Percentiles rank a stretch among this genome's conserved stretches.
These are phyloP conservation scores for Macrolepiota dolichaula DNA, from an alignment of 768 basidiomycete species.

Conservation along the genomic window DNA sequence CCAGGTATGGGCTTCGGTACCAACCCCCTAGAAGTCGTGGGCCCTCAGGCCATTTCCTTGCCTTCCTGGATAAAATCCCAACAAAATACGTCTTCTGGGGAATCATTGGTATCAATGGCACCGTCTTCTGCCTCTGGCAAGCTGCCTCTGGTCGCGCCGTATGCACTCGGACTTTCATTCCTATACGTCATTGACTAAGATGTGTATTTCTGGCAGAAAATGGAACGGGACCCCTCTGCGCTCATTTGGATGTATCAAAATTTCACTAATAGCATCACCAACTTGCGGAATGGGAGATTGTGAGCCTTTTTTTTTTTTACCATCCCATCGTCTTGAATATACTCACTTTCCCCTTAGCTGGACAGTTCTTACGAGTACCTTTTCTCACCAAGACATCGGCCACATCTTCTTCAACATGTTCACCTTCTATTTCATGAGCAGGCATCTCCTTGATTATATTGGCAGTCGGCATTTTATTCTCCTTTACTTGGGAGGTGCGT, in stretches of 20 bases:
- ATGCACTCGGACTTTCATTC: constrained; percentile 10
- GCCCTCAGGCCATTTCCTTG: constrained; percentile 19
- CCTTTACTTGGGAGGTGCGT: constrained; percentile 71
- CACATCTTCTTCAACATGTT: constrained; percentile 79
- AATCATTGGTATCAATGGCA: constrained; percentile 61
- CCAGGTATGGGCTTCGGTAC: constrained; percentile 17
- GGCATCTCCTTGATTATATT: constrained; percentile 55
- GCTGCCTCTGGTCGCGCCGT: constrained; percentile 33
- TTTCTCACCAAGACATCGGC: constrained; percentile 59
- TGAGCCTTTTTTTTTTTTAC: constrained; percentile 32
- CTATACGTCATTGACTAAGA: neutral
- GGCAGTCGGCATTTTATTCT: constrained; percentile 64
- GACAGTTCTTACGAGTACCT: constrained; percentile 67
- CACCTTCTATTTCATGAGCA: constrained; percentile 76
- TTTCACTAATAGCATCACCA: constrained; percentile 60
- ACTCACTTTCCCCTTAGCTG: constrained; percentile 44
- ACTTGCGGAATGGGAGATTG: constrained; percentile 64
- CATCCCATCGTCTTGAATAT: neutral
- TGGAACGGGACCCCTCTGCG: constrained; percentile 35
- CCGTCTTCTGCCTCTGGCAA: constrained; percentile 58
- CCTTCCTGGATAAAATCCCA: constrained; percentile 53
- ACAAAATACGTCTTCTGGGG: constrained; percentile 52
- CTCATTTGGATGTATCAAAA: constrained; percentile 54
- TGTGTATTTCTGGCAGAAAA: constrained; percentile 25
- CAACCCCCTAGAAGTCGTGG: constrained; percentile 12